Base-by-base conservation (phyloP, 805 yeast genomes). In the Kodamaea laetipori region DNA sequence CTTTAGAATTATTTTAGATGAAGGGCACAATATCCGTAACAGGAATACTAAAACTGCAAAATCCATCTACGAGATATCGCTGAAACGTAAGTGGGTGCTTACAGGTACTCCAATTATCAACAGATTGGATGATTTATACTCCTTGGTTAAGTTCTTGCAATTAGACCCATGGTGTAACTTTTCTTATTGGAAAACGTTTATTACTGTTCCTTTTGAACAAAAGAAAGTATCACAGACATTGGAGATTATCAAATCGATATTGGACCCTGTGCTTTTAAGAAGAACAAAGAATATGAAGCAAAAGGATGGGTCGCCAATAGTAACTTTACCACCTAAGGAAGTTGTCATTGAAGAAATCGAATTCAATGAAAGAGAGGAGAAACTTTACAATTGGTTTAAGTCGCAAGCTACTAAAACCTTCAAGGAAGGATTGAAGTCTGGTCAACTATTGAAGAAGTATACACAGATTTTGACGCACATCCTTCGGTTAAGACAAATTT, bases 81-180 rank as follows among this genome's bases (percentile, higher is more conserved):
- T 87, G 53, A 68, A 73, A 13, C 71, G 94, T 38, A 80, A 80
- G 47, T 90, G 98, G 98, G 72, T 85, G 3, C 68, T 92, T 37
- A 89, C 97, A 0, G 98, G 98, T 6, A 90, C 98, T 0, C 97
- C 98, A 0, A 86, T 90, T 21, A 85, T 90, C 30, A 90, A 90
- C 61, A 69, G 90, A 49, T 69, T 92, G 7, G 97, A 92, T 60
- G 98, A 92, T 60, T 64, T 92, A 37, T 90, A 78, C 57, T 83
- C 95, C 4, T 63, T 90, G 38, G 78, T 90, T 12, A 80, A 81
- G 51, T 92, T 84, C 55, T 64, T 92, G 37, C 73, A 81, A 33
- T 64, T 90, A n/a, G 88, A 86, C 52, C 98, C 98, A 1, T 92
- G 97, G 97, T 73, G 82, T 30, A 84, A 85, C 52, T 81, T 86